A percentile compares a stretch with the other conserved stretches of the same genome.
These are phyloP conservation scores for Haematococcus lacustris DNA, from an alignment of 139 green algal species.

Conservation along the genomic window DNA sequence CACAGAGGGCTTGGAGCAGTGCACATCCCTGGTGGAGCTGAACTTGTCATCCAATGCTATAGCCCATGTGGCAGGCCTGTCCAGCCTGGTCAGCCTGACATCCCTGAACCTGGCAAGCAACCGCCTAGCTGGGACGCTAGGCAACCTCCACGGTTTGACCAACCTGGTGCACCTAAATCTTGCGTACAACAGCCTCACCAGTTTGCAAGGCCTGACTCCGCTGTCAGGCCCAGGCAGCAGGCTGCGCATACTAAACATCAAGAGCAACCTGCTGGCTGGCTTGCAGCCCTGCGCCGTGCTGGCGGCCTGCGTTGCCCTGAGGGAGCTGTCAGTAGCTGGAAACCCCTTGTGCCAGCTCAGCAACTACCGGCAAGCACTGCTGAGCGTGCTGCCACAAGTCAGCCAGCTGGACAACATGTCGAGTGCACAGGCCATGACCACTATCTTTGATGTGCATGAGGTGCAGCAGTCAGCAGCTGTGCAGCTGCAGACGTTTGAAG, in stretches of 20 bases:
- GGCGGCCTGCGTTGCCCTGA: conserved; percentile 38
- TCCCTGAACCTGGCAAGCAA: conserved; percentile 70
- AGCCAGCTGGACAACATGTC: conserved; percentile 34
- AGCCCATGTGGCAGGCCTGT: neutral
- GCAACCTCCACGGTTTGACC: conserved; percentile 30
- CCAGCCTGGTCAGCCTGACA: conserved; percentile 31
- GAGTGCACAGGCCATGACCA: too few species aligned
- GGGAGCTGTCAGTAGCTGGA: conserved; percentile 44
- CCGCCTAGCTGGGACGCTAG: conserved; percentile 24
- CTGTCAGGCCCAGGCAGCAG: conserved; percentile 25
- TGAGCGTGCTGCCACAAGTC: conserved; percentile 49
- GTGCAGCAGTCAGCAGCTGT: conserved; percentile 26
- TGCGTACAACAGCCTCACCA: conserved; percentile 55
- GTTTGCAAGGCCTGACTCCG: conserved; percentile 22
- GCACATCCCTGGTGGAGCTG: conserved; percentile 37
- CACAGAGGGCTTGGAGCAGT: conserved; percentile 33
- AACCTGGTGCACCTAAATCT: conserved; percentile 45
- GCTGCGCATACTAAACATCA: conserved; percentile 46
- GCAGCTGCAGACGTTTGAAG: conserved; percentile 38
- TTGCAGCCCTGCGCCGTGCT: conserved; percentile 53
- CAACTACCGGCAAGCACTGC: conserved; percentile 27
- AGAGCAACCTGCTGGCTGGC: conserved; percentile 45
- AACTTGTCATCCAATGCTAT: conserved; percentile 70
- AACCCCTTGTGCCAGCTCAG: conserved; percentile 47
- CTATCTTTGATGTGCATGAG: conserved; percentile 16